Conservation (phyloP, 305 asterid genomes). For the Petunia hybrid region DNA sequence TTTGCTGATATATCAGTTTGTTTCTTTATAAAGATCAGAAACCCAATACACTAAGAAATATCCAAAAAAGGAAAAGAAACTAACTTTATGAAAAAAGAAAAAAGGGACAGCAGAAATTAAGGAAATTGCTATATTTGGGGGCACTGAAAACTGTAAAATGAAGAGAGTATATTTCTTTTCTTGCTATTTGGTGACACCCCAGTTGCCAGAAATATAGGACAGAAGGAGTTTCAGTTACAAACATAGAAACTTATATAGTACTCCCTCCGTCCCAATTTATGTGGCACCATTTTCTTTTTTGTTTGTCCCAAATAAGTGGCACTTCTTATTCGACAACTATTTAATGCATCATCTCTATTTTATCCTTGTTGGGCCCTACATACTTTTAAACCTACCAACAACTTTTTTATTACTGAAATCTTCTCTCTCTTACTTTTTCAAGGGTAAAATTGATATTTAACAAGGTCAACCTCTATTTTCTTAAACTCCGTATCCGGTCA, state of each 20-base stretch:
- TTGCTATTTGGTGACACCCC: conserved; percentile 4
- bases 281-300: no score
- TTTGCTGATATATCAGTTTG: background rate
- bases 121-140: background rate
- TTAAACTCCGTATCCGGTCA: no score
- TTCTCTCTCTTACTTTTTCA: no score
- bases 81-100: background rate
- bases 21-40: background rate
- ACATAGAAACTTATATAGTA: background rate
- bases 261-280: no score
- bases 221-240: conserved; percentile 20
- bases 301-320: no score
- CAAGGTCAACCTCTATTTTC: no score
- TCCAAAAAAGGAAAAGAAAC: background rate
- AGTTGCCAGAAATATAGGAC: conserved; percentile 34
- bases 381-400: no score
- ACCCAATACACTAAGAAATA: background rate
- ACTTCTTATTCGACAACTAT: no score
- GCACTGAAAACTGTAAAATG: background rate
- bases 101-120: background rate
- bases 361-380: no score
- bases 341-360: no score
- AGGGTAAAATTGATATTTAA: no score
- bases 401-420: no score
- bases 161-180: background rate